phyloP scores from a whole-genome alignment of 495 filamentous ascomycete genomes.

The Lasiosphaeria miniovina region DNA sequence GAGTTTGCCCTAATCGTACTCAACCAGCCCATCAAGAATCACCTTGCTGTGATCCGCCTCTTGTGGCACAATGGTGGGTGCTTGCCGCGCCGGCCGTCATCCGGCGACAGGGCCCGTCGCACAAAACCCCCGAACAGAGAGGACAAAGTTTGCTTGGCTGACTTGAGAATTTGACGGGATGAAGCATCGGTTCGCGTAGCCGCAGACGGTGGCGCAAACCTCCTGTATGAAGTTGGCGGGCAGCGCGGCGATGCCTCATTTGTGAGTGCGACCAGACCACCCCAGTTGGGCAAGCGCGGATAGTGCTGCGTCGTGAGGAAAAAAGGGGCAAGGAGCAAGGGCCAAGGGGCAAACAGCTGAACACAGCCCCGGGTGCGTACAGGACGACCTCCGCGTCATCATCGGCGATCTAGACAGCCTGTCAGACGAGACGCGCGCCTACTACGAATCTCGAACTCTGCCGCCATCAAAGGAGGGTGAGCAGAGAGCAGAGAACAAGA shows the following conservation, averaged over 20 bases:
- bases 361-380: background rate
- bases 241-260: slow-evolving; percentile 17
- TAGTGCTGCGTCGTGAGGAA: background rate
- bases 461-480: too few relatives aligned
- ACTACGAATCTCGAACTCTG: slow-evolving; percentile 51
- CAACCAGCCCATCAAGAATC: slow-evolving; percentile 65
- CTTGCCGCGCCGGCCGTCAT: background rate
- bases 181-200: slow-evolving; percentile 62
- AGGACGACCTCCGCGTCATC: slow-evolving; percentile 63
- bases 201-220: slow-evolving; percentile 90
- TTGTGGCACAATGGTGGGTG: slow-evolving; percentile 59
- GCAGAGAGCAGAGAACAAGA: too few relatives aligned
- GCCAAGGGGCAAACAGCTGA: background rate
- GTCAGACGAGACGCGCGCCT: slow-evolving; percentile 48
- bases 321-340: too few relatives aligned
- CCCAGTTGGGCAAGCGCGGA: background rate
- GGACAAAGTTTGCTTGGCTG: slow-evolving; percentile 8
- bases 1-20: slow-evolving; percentile 62
- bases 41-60: slow-evolving; percentile 44
- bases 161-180: slow-evolving; percentile 6
- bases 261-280: slow-evolving; percentile 12
- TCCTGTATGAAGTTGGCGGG: slow-evolving; percentile 58
- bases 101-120: background rate
- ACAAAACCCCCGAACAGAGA: background rate
- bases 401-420: slow-evolving; percentile 91